Base-by-base conservation (phyloP, 208 protist species). In the Leishmania mexicana region DNA sequence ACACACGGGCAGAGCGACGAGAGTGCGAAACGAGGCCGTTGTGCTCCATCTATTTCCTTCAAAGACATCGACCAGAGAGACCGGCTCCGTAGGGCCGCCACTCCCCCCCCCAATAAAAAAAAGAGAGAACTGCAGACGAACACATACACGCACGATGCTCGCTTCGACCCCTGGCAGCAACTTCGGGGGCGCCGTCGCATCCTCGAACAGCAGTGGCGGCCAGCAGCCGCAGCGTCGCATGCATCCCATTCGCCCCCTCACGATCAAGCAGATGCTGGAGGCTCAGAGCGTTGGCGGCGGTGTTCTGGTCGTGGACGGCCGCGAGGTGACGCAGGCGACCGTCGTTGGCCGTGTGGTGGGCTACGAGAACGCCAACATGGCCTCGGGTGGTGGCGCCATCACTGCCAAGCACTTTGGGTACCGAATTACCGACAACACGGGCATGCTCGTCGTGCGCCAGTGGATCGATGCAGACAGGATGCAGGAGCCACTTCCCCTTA, bases 351-450 rank as follows among this genome's bases (percentile, higher is more conserved):
- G 93, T 70, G 89, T 98, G 21, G 79, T 96, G n/a, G 93, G 87
- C 40, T 96, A 96, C 85, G 91, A 96, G 70, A 92, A 89, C 87
- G 90, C 89, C 1, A 87, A 85, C 85, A 88, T 87, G 77, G 84
- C 76, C 49, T 72, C 80, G 67, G 83, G 78, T n/a, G 85, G 72
- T 60, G 88, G 87, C 47, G 95, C 92, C 38, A 83, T 97, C 76
- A 97, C 93, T 5, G 95, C 95, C n/a, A 96, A 95, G 85, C 93
- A 97, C 89, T 90, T 92, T 77, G 92, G 92, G 77, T 98, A 96
- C 79, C 85, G 82, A 51, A 91, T 98, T 80, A 96, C 89, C 47
- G 95, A 98, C 87, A 93, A 94, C 87, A 98, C 93, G 15, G 95
- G 95, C 51, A 84, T 91, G 73, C 73, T 98, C 11, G 87, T 91